Evolutionary conservation across 805 yeast species (phyloP), one percentile per base, ranked within the genome.

Genomic region (Hanseniaspora mollemarum): DNA sequence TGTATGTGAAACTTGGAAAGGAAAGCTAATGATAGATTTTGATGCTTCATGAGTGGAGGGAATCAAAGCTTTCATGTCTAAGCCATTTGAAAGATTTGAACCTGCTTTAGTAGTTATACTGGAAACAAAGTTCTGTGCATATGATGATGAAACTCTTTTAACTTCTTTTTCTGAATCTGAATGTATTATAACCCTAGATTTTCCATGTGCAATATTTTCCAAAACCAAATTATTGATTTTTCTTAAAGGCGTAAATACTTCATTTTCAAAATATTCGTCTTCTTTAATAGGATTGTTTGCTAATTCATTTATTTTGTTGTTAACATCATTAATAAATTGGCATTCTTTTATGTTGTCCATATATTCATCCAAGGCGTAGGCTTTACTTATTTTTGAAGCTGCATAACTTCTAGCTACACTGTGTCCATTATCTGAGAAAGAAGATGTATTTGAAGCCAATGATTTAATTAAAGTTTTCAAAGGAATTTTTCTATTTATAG

Each of bases 401-500:
- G 94, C 80, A 58, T 70, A 75, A 4, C 78, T 71, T 57, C 78
- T 74, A 2, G 97, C 95, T 65, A 75, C 88, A 1, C 81, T 69
- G 61, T 92, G 96, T 0, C 98, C 98, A 51, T 83, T 71, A 52
- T 88, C 92, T 9, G 95, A 88, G 46, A 92, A 78, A 6, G 75
- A 71, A 52, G 86, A 69, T 59, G 85, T 84, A 58, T 86, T 88
- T 31, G 87, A 80, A 0, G 84, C 82, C 59, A 82, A 64, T 37
- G 81, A 75, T 59, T 83, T 83, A 38, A 92, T 77, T 59, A 92
- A 70, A 1, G 83, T 77, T 52, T 77, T 71, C 53, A 92, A 70
- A 60, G 87, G 90, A 49, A 79, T 81, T 12, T 26, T 22, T 44
- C 78, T 68, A 53, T 79, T 77, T 36, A 71, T 67, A 21, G 63